These are phyloP conservation scores for Gonium pectorale DNA, from an alignment of 139 green algal genomes.

Conservation along the genomic window DNA sequence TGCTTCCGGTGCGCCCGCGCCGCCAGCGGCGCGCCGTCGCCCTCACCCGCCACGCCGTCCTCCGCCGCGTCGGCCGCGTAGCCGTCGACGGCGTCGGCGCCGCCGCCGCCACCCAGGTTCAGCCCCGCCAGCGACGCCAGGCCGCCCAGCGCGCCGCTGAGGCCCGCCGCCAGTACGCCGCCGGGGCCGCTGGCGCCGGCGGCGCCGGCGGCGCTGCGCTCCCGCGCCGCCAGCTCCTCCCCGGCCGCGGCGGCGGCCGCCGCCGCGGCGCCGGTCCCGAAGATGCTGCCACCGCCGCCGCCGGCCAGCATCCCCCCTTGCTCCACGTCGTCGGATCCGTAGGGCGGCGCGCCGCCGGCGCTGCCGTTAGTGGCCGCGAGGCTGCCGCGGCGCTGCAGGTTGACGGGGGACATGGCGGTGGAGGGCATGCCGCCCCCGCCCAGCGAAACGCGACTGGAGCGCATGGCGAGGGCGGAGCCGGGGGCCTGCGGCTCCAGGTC, in stretches of 20 bases:
- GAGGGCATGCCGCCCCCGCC: background rate
- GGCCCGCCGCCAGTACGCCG: background rate
- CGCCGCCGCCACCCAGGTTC: background rate
- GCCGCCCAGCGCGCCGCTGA: background rate
- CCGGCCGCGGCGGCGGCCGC: background rate
- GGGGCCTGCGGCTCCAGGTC: too few species aligned
- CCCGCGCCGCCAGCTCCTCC: background rate
- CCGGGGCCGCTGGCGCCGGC: background rate
- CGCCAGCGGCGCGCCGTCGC: background rate
- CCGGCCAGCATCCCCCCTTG: background rate
- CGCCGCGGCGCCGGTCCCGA: background rate
- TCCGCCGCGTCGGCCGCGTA: background rate
- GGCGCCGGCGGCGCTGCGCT: background rate
- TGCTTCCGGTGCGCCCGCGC: background rate
- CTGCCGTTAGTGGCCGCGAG: background rate
- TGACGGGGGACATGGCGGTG: background rate
- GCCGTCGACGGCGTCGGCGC: background rate
- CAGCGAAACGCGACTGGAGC: background rate
- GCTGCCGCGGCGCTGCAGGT: background rate
- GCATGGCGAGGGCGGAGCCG: too few species aligned
- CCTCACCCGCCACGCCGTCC: background rate
- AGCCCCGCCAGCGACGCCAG: conserved; percentile 4
- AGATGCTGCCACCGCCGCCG: background rate
- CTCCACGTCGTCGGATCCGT: background rate
- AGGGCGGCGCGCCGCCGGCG: background rate